Evolutionary conservation across 1,139 yeast genomes (phyloP).

Genomic region (Komagataea norvegica): DNA sequence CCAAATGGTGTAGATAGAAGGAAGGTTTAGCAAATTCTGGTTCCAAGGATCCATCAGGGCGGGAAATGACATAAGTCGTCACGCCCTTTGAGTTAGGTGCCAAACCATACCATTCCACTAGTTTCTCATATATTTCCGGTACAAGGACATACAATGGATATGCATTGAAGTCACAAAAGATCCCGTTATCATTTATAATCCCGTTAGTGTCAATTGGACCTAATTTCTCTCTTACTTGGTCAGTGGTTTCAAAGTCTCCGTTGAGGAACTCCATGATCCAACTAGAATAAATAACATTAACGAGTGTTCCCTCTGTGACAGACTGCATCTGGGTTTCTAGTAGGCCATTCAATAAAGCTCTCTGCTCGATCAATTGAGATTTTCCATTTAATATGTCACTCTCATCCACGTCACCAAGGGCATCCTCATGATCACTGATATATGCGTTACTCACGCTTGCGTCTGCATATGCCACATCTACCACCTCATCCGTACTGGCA

Average conservation of each 20-base stretch:
- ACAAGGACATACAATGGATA: constrained; percentile 35
- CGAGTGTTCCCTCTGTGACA: constrained; percentile 30
- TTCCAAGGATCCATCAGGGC: constrained; percentile 34
- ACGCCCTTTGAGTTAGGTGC: constrained; percentile 40
- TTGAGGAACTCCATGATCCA: constrained; percentile 34
- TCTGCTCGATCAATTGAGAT: constrained; percentile 21
- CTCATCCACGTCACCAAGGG: too few relatives aligned
- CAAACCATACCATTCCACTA: constrained; percentile 53
- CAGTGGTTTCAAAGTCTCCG: constrained; percentile 17
- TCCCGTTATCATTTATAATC: constrained; percentile 28
- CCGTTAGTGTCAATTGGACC: constrained; percentile 34
- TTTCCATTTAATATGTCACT: too few relatives aligned
- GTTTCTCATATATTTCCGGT: constrained; percentile 38
- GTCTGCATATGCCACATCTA: too few relatives aligned
- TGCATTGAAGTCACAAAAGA: constrained; percentile 29
- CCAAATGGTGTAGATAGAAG: constrained; percentile 48
- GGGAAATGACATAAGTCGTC: constrained; percentile 40
- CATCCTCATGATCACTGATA: neutral
- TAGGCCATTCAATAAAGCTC: constrained; percentile 16
- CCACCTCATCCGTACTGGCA: too few relatives aligned
- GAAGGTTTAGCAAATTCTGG: constrained; percentile 52
- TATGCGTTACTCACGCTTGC: neutral
- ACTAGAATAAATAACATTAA: constrained; percentile 33
- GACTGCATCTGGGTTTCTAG: constrained; percentile 8
- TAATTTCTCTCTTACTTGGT: constrained; percentile 22